Percentiles rank a stretch among this genome's conserved stretches.
phyloP scores from a whole-genome alignment of 805 yeast genomes.

The Candida corydali region DNA sequence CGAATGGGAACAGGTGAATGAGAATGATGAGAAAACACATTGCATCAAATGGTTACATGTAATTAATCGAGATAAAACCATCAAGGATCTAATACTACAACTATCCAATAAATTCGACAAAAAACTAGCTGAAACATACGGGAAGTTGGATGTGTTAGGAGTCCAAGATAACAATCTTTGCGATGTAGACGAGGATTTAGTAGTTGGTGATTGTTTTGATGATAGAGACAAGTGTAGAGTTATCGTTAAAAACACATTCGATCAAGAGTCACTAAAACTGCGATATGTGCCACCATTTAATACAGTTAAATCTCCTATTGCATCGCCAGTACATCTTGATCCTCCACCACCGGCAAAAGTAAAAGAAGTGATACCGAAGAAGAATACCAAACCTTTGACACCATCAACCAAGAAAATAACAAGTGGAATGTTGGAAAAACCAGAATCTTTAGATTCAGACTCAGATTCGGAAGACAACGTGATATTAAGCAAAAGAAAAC shows the following conservation, averaged over 20 bases:
- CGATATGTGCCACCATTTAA: background rate
- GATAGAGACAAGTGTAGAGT: slow-evolving; percentile 32
- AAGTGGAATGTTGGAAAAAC: slow-evolving; percentile 1
- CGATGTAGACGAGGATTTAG: slow-evolving; percentile 77
- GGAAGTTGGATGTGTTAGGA: slow-evolving; percentile 41
- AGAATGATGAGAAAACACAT: slow-evolving; percentile 18
- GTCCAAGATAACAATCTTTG: slow-evolving; percentile 66
- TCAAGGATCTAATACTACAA: slow-evolving; percentile 50
- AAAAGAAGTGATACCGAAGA: slow-evolving; percentile 24
- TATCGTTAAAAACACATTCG: slow-evolving; percentile 25
- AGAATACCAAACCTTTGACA: slow-evolving; percentile 10
- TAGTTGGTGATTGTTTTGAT: slow-evolving; percentile 59
- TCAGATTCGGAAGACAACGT: slow-evolving; percentile 5
- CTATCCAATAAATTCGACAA: slow-evolving; percentile 20
- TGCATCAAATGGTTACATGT: slow-evolving; percentile 60
- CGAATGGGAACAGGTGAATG: slow-evolving; percentile 16
- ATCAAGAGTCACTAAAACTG: background rate
- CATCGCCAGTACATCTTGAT: slow-evolving; percentile 2
- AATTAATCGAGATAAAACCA: slow-evolving; percentile 43
- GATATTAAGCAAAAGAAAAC: slow-evolving; percentile 1
- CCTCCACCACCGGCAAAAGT: slow-evolving; percentile 29
- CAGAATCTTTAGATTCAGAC: background rate
- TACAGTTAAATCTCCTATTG: background rate
- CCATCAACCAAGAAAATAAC: background rate
- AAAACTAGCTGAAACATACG: slow-evolving; percentile 16